Evolutionary conservation across 495 filamentous ascomycete genomes (phyloP).

Genomic region (Aspergillus incahuasiensis): DNA sequence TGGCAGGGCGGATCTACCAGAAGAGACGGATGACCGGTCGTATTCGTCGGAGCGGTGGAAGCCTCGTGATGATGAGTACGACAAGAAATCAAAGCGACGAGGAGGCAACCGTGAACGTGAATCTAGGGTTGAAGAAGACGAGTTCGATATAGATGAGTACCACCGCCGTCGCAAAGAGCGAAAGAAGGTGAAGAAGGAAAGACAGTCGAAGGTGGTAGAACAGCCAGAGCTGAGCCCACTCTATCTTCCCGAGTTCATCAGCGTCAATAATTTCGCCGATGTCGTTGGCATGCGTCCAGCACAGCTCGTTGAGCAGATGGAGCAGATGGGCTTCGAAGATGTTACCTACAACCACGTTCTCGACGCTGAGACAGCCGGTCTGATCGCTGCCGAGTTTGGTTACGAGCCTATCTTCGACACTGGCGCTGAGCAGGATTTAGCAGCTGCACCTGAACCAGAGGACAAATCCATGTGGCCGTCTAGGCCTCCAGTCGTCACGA

Average conservation of each 20-base stretch:
- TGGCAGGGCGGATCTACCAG: background rate
- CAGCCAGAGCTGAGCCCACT: constrained; percentile 55
- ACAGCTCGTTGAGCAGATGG: constrained; percentile 69
- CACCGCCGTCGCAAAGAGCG: constrained; percentile 34
- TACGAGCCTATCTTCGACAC: constrained; percentile 83
- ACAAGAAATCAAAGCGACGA: constrained; percentile 25
- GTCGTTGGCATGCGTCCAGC: constrained; percentile 67
- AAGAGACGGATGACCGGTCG: constrained; percentile 24
- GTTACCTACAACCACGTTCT: constrained; percentile 75
- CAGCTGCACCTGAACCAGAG: constrained; percentile 61
- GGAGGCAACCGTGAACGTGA: constrained; percentile 23
- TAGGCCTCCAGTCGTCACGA: constrained; percentile 92
- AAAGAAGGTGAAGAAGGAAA: constrained; percentile 45
- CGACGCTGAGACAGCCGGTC: constrained; percentile 81
- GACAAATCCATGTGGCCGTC: constrained; percentile 65
- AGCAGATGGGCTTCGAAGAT: constrained; percentile 73
- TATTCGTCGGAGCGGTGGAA: constrained; percentile 27
- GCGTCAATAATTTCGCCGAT: constrained; percentile 75
- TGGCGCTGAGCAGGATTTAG: constrained; percentile 60
- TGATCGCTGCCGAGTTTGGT: constrained; percentile 89
- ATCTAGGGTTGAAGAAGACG: constrained; percentile 27
- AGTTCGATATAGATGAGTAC: constrained; percentile 34
- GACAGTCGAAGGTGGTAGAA: constrained; percentile 29
- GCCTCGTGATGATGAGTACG: constrained; percentile 2
- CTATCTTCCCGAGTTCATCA: constrained; percentile 85